Percentiles rank a stretch among this genome's conserved stretches.
These are phyloP conservation scores for Lodderomyces oxycetoniae DNA, from an alignment of 1,139 yeast species.

Conservation along the genomic window DNA sequence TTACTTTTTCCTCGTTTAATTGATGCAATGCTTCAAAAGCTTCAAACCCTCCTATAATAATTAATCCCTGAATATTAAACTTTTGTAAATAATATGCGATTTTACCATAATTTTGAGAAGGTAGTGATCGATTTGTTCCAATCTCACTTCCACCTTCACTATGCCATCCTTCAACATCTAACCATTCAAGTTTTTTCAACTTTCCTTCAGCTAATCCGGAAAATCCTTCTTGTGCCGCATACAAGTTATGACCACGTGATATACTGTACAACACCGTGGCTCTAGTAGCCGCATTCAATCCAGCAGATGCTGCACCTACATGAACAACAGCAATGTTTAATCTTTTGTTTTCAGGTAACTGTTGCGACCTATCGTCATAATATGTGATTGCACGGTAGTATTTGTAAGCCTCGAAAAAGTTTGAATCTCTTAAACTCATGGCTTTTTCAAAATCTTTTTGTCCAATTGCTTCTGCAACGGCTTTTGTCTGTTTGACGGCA, in stretches of 20 bases:
- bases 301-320: conserved; percentile 97
- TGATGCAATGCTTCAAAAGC: conserved; percentile 81
- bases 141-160: conserved; percentile 90
- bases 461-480: conserved; percentile 82
- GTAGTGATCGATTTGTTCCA: conserved; percentile 88
- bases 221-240: conserved; percentile 88
- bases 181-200: conserved; percentile 72
- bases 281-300: conserved; percentile 87
- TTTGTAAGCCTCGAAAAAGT: conserved; percentile 72
- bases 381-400: conserved; percentile 68
- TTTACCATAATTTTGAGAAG: conserved; percentile 78
- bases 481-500: conserved; percentile 79
- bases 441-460: conserved; percentile 79
- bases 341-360: conserved; percentile 48
- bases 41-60: conserved; percentile 94
- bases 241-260: conserved; percentile 83
- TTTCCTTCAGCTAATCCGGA: conserved; percentile 82
- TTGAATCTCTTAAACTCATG: conserved; percentile 80
- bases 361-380: conserved; percentile 58
- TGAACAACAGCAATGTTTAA: conserved; percentile 77
- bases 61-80: conserved; percentile 75
- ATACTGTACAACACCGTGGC: conserved; percentile 89
- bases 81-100: conserved; percentile 89
- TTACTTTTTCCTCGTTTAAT: conserved; percentile 62
- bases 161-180: conserved; percentile 87